Evolutionary conservation across 1,139 yeast genomes (phyloP).

Genomic region (Geotrichum citri-aurantii): DNA sequence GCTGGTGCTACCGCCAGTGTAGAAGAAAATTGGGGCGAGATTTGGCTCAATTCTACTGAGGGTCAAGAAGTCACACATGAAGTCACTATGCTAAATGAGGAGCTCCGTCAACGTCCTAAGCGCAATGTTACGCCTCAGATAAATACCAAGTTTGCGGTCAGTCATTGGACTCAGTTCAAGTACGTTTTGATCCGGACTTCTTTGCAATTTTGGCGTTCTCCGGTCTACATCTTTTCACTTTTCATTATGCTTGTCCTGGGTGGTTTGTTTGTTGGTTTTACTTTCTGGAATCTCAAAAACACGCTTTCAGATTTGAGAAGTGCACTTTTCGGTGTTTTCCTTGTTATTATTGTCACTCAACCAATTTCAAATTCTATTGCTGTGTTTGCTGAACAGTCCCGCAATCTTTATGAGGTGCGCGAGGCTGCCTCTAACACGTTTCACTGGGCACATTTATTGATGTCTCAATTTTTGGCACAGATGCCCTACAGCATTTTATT

Average conservation of each 20-base stretch:
- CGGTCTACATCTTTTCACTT: slow-evolving; percentile 44
- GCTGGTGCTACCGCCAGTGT: slow-evolving; percentile 61
- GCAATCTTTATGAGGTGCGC: slow-evolving; percentile 56
- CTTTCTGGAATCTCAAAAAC: slow-evolving; percentile 39
- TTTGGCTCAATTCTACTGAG: slow-evolving; percentile 41
- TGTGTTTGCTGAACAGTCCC: slow-evolving; percentile 41
- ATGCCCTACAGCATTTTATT: slow-evolving; percentile 38
- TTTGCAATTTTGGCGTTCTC: slow-evolving; percentile 43
- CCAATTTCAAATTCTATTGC: slow-evolving; percentile 55
- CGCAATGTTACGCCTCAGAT: slow-evolving; percentile 20
- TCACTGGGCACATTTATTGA: slow-evolving; percentile 48
- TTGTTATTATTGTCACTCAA: slow-evolving; percentile 48
- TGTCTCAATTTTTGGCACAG: slow-evolving; percentile 42
- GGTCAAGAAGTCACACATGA: slow-evolving; percentile 37
- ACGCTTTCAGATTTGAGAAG: slow-evolving; percentile 35
- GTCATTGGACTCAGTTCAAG: slow-evolving; percentile 36
- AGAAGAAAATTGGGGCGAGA: slow-evolving; percentile 41
- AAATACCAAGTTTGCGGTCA: slow-evolving; percentile 32
- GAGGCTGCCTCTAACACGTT: slow-evolving; percentile 59
- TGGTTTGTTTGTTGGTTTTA: slow-evolving; percentile 49
- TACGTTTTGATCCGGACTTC: slow-evolving; percentile 37
- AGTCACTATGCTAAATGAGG: slow-evolving; percentile 35
- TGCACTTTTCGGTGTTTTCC: slow-evolving; percentile 43
- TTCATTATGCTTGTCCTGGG: slow-evolving; percentile 43
- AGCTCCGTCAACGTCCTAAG: slow-evolving; percentile 28